Evolutionary conservation across 192 early-diverging fungal species (phyloP).

Genomic region (Backusella tarrabulga): DNA sequence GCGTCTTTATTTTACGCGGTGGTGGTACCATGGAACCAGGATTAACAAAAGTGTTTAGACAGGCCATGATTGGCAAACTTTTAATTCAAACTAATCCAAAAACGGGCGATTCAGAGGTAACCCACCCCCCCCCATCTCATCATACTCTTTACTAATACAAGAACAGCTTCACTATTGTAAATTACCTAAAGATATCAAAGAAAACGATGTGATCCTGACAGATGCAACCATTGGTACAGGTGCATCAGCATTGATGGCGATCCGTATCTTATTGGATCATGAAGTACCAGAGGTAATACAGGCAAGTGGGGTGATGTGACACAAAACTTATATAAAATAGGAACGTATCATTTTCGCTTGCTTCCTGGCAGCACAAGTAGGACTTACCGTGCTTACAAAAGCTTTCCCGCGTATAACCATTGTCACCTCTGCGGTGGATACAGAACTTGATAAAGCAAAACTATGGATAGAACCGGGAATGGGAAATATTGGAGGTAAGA

Average conservation of each 20-base stretch:
- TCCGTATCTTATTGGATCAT: conserved; percentile 90
- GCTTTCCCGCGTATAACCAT: conserved; percentile 84
- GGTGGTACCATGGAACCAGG: conserved; percentile 91
- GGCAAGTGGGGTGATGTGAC: no score
- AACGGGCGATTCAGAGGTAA: conserved; percentile 75
- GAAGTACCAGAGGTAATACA: conserved; percentile 65
- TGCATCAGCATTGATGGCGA: conserved; percentile 94
- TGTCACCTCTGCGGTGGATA: conserved; percentile 80
- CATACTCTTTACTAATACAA: no score
- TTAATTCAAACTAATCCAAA: conserved; percentile 80
- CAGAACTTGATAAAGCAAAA: conserved; percentile 57
- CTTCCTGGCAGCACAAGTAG: conserved; percentile 76
- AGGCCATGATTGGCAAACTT: conserved; percentile 85
- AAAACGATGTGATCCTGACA: conserved; percentile 69
- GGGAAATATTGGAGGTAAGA: conserved; percentile 78
- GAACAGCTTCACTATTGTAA: conserved; percentile 75
- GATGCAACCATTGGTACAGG: conserved; percentile 90
- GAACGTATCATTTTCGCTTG: conserved; percentile 81
- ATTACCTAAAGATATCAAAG: conserved; percentile 62
- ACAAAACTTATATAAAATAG: conserved; percentile 1
- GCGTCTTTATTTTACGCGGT: conserved; percentile 82
- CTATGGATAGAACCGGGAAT: conserved; percentile 80
- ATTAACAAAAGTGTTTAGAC: conserved; percentile 74
- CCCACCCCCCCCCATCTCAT: no score
- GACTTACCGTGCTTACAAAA: conserved; percentile 73